Base-by-base conservation (phyloP, 176 grass and related monocot species). In the Triticum aestivum region DNA sequence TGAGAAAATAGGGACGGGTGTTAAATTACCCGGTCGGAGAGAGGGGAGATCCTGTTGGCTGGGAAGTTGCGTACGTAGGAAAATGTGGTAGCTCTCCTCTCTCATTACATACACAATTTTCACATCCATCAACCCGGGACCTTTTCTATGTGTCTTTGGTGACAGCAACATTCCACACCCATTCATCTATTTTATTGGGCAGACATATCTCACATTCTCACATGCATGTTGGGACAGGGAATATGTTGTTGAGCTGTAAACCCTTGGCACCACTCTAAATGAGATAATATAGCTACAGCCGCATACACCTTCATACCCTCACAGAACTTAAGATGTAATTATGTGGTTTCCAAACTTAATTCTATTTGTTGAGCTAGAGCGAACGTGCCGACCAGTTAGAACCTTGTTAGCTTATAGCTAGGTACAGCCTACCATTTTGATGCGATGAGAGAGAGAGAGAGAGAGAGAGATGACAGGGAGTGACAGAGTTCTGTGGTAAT, bases 171-270 rank as follows among this genome's bases (percentile, higher is more conserved):
- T 78, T 85, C 69, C 56, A 84, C 61, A 71, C 76, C 49, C 52
- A 80, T 81, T 70, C 65, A 51, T 78, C 52, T 86, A 82, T 69
- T 82, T 86, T 83, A 86, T 83, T 80, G 71, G 70, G 78, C 20
- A 51, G 4, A 35, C 38, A 15, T 61, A 61, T 67, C 47, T 23
- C 51, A 13, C 42, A 61, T 49, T 67, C 47, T 23, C 64, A 13
- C 42, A 61, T 49, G 73, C 58, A 68, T 62, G 73, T 78, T 68
- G 38, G 30, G 45, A 47, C 52, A 90, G 56, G 65, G 73, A 58
- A 86, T 86, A 72, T 86, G 88, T 38, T 65, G 88, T 35, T 81
- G 69, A 89, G 84, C 56, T 82, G 63, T 90, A 29, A 18, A 77
- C 18, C 21, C 30, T 32, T 78, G 42, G 30, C 18, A 79, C 54